phyloP scores from a whole-genome alignment of 768 basidiomycete species.

The Strobilomyces dryophilus region DNA sequence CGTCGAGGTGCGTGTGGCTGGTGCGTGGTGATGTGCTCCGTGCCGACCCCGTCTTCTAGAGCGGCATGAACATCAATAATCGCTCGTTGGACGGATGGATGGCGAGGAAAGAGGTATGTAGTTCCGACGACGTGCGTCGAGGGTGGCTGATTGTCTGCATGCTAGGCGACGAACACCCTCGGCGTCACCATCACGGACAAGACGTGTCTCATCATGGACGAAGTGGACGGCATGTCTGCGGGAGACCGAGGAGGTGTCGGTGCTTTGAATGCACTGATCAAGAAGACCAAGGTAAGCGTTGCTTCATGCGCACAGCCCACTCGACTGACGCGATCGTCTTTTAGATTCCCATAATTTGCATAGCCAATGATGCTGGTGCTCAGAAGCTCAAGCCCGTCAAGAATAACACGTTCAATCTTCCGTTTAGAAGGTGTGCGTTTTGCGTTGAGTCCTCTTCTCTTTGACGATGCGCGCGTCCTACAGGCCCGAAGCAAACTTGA shows the following conservation, averaged over 20 bases:
- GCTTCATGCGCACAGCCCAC: too few species aligned
- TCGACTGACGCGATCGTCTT: background rate
- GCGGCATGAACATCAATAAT: constrained; percentile 86
- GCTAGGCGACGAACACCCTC: constrained; percentile 55
- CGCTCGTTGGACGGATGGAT: constrained; percentile 86
- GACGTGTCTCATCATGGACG: constrained; percentile 96
- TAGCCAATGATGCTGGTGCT: constrained; percentile 86
- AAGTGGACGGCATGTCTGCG: constrained; percentile 98
- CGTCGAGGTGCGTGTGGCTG: constrained; percentile 59
- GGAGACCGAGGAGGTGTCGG: constrained; percentile 97
- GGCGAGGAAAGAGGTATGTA: constrained; percentile 49
- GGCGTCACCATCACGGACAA: constrained; percentile 75
- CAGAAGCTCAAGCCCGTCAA: constrained; percentile 88
- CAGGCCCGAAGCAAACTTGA: constrained; percentile 71
- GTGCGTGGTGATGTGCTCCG: background rate
- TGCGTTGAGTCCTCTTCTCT: background rate
- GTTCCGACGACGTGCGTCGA: constrained; percentile 18
- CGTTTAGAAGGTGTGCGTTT: constrained; percentile 67
- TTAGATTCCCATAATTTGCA: constrained; percentile 95
- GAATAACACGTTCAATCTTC: constrained; percentile 64
- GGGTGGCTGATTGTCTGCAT: background rate
- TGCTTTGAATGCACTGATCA: constrained; percentile 86
- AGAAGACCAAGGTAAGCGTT: constrained; percentile 73
- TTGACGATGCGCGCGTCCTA: background rate
- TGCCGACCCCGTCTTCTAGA: constrained; percentile 40